phyloP scores from a whole-genome alignment of 306 rosid genomes.

The Sesbania bispinosa region DNA sequence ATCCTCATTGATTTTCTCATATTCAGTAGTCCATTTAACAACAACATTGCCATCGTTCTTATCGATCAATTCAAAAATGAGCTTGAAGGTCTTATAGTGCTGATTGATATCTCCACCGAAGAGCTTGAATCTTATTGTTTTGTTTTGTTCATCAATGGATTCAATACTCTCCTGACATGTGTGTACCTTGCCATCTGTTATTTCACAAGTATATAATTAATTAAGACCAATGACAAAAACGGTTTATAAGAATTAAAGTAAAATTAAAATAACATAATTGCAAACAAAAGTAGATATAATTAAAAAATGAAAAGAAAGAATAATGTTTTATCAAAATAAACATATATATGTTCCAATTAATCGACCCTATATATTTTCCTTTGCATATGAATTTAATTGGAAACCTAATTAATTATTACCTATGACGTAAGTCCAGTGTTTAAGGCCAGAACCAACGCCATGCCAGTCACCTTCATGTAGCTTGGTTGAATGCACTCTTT shows the following conservation, averaged over 20 bases:
- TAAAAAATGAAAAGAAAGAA: too few relatives aligned
- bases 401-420: too few relatives aligned
- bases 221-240: background rate
- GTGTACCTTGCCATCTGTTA: slow-evolving; percentile 15
- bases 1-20: slow-evolving; percentile 16
- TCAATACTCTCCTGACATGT: slow-evolving; percentile 8
- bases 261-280: background rate
- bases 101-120: slow-evolving; percentile 1
- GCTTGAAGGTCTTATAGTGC: background rate
- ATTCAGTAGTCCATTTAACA: slow-evolving; percentile 26
- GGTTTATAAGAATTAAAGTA: background rate
- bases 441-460: slow-evolving; percentile 12
- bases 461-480: slow-evolving; percentile 53
- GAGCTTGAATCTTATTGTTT: background rate
- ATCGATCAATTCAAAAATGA: background rate
- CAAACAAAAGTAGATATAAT: too few relatives aligned
- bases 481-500: background rate
- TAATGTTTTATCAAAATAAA: too few relatives aligned
- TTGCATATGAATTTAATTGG: too few relatives aligned
- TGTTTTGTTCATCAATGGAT: background rate
- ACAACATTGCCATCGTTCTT: background rate
- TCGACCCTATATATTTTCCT: too few relatives aligned
- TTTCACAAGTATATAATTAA: too few relatives aligned
- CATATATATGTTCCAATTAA: too few relatives aligned
- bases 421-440: slow-evolving; percentile 17